Evolutionary conservation across 2,329 filamentous ascomycete species (phyloP).

Genomic region (Corinectria fuckeliana): DNA sequence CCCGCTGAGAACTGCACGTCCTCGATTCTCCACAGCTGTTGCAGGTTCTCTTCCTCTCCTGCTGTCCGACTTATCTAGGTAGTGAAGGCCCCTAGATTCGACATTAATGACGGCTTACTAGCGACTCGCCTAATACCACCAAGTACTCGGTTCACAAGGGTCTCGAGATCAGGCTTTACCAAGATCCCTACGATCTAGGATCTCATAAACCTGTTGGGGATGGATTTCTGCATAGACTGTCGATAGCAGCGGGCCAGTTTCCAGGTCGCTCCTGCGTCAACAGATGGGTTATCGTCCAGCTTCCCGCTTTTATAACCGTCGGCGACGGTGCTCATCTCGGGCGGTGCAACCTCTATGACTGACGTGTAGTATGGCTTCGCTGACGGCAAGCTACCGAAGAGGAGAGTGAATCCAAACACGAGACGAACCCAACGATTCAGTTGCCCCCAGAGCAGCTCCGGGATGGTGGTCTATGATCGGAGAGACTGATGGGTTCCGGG

Average conservation of each 20-base stretch:
- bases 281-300: not conserved
- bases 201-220: constrained; percentile 10
- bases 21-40: constrained; percentile 8
- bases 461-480: not conserved
- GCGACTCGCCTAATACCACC: constrained; percentile 8
- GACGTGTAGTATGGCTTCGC: constrained; percentile 18
- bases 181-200: constrained; percentile 12
- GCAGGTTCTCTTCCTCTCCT: not conserved
- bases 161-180: constrained; percentile 13
- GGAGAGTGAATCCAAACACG: constrained; percentile 2
- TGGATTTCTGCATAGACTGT: constrained; percentile 1
- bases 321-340: constrained; percentile 18
- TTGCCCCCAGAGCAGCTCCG: constrained; percentile 12
- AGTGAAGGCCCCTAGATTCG: constrained; percentile 16
- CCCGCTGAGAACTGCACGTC: constrained; percentile 21
- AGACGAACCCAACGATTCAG: constrained; percentile 1
- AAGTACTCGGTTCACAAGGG: constrained; percentile 8
- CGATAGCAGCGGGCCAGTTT: constrained; percentile 12
- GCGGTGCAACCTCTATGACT: constrained; percentile 9
- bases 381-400: constrained; percentile 12
- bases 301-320: not conserved
- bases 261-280: constrained; percentile 13
- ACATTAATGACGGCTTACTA: constrained; percentile 10
- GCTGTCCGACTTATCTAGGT: not conserved
- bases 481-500: constrained; percentile 6